These are phyloP conservation scores for Malus hybrid DNA, from an alignment of 331 rosid genomes.

Conservation along the genomic window DNA sequence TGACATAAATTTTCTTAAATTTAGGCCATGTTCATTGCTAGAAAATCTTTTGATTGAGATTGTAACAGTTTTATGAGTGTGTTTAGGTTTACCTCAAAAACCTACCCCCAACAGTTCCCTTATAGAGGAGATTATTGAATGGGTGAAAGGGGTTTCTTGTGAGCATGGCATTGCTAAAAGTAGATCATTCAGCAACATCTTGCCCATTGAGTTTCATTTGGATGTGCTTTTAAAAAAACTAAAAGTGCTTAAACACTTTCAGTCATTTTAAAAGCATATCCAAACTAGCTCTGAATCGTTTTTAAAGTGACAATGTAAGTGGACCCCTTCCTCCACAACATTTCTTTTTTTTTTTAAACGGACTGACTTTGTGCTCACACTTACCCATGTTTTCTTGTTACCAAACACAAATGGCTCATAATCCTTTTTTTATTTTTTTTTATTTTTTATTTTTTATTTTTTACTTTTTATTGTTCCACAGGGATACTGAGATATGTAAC, in stretches of 20 bases:
- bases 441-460: too few relatives aligned
- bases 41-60: background rate
- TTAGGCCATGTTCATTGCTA: background rate
- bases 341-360: background rate
- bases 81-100: constrained; percentile 78
- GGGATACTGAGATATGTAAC: background rate
- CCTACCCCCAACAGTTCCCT: constrained; percentile 85
- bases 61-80: constrained; percentile 10
- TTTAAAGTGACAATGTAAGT: constrained; percentile 71
- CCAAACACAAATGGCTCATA: background rate
- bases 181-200: constrained; percentile 51
- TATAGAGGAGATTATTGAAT: constrained; percentile 64
- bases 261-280: too few relatives aligned
- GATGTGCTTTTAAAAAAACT: too few relatives aligned
- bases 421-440: background rate
- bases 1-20: background rate
- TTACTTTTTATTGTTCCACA: background rate
- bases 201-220: constrained; percentile 13
- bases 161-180: constrained; percentile 74
- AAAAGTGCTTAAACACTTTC: too few relatives aligned
- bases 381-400: background rate
- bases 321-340: constrained; percentile 6
- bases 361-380: background rate
- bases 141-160: constrained; percentile 80
- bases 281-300: constrained; percentile 33